These are phyloP conservation scores for Serendipita vermifera DNA, from an alignment of 768 basidiomycete genomes.

Conservation along the genomic window DNA sequence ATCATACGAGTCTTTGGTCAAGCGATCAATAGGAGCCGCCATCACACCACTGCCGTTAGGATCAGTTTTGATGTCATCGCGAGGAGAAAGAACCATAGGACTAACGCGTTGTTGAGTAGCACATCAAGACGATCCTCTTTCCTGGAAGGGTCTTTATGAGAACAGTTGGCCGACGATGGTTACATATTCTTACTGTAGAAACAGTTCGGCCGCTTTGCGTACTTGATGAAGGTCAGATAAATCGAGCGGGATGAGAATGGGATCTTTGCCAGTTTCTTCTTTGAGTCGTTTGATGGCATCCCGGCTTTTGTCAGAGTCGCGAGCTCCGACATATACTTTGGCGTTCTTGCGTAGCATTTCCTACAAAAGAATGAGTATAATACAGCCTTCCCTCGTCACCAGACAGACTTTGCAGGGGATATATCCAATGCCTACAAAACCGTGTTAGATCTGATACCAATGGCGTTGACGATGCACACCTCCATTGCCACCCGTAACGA, in stretches of 20 bases:
- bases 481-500: slow-evolving; percentile 26
- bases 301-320: slow-evolving; percentile 19
- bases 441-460: slow-evolving; percentile 1
- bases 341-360: slow-evolving; percentile 20
- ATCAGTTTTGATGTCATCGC: too few species aligned
- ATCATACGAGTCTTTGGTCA: slow-evolving; percentile 40
- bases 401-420: slow-evolving; percentile 36
- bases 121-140: slow-evolving; percentile 36
- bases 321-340: slow-evolving; percentile 24
- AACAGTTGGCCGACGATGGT: not conserved
- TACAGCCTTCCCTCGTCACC: not conserved
- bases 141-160: slow-evolving; percentile 16
- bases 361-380: not conserved
- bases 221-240: slow-evolving; percentile 31
- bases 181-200: slow-evolving; percentile 16
- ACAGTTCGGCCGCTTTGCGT: slow-evolving; percentile 30
- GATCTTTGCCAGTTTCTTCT: slow-evolving; percentile 20
- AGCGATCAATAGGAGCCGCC: slow-evolving; percentile 26
- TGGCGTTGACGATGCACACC: not conserved
- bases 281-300: slow-evolving; percentile 20
- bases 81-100: not conserved
- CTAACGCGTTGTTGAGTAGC: slow-evolving; percentile 41
- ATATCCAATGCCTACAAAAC: slow-evolving; percentile 39
- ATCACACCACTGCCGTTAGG: slow-evolving; percentile 34
- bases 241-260: slow-evolving; percentile 28